A percentile compares a stretch with the other conserved stretches of the same genome.
Evolutionary conservation across 768 basidiomycete genomes (phyloP).

Genomic region (Leccinum pellstonianum): DNA sequence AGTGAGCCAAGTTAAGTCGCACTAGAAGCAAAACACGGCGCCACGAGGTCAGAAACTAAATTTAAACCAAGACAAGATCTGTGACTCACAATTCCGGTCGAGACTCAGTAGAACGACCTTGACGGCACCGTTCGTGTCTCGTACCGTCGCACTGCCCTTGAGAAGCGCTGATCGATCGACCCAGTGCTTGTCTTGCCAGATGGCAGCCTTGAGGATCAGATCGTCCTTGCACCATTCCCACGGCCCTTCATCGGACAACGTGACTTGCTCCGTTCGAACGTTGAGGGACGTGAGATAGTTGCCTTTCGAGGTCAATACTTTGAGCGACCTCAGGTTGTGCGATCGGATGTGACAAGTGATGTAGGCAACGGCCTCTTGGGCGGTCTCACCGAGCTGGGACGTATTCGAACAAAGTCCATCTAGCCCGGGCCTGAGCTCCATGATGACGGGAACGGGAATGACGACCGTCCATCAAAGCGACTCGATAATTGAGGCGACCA

Average conservation of each 20-base stretch:
- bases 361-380: slow-evolving; percentile 69
- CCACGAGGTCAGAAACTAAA: slow-evolving; percentile 10
- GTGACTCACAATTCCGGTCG: slow-evolving; percentile 82
- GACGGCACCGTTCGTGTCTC: slow-evolving; percentile 47
- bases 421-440: slow-evolving; percentile 58
- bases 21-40: slow-evolving; percentile 45
- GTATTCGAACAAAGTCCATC: slow-evolving; percentile 80
- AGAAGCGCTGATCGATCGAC: slow-evolving; percentile 78
- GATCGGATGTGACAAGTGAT: slow-evolving; percentile 74
- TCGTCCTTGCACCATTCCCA: slow-evolving; percentile 90
- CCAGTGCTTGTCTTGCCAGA: slow-evolving; percentile 95
- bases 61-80: slow-evolving; percentile 13
- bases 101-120: slow-evolving; percentile 90
- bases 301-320: slow-evolving; percentile 93
- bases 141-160: slow-evolving; percentile 34
- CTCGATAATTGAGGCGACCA: slow-evolving; percentile 76
- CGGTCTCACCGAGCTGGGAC: slow-evolving; percentile 69
- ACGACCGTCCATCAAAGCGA: slow-evolving; percentile 83
- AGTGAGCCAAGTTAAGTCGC: slow-evolving; percentile 79
- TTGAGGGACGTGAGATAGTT: slow-evolving; percentile 88
- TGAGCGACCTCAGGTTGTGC: slow-evolving; percentile 61
- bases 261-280: slow-evolving; percentile 82
- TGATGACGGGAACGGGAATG: slow-evolving; percentile 91
- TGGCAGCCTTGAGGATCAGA: slow-evolving; percentile 85
- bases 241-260: slow-evolving; percentile 51